A percentile compares a stretch with the other conserved stretches of the same genome.
Evolutionary conservation across 139 green algal genomes (phyloP).

Genomic region (Chlamydomonas eustigma): DNA sequence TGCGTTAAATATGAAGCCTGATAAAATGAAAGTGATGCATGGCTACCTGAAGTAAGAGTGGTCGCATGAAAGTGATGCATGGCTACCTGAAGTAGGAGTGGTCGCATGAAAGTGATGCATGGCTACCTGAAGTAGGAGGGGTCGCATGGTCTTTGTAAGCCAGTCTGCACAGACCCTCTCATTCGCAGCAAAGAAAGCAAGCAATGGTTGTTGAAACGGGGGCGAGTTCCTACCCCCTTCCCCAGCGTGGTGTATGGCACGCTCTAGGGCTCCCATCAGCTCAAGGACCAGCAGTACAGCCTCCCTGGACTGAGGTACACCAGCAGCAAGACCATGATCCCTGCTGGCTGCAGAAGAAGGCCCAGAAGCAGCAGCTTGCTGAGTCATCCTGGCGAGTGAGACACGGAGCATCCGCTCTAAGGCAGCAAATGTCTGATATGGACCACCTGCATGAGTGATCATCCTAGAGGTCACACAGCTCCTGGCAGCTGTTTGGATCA

Average conservation of each 20-base stretch:
- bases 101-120: no score
- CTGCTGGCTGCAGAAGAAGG: no score
- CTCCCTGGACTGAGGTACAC: not conserved
- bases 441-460: slow-evolving; percentile 62
- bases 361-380: not conserved
- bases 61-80: no score
- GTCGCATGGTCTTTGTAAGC: slow-evolving; percentile 45
- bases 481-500: no score
- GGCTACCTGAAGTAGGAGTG: no score
- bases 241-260: slow-evolving; percentile 19
- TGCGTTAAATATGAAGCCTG: no score
- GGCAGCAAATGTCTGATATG: slow-evolving; percentile 63
- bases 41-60: no score
- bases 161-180: slow-evolving; percentile 70
- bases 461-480: slow-evolving; percentile 45
- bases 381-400: no score
- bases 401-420: slow-evolving; percentile 58
- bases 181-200: slow-evolving; percentile 54
- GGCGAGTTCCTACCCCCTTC: slow-evolving; percentile 20
- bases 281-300: slow-evolving; percentile 33
- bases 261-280: slow-evolving; percentile 41
- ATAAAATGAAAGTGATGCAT: no score
- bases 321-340: not conserved
- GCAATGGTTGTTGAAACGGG: slow-evolving; percentile 6
- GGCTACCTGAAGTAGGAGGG: slow-evolving; percentile 25